These are phyloP conservation scores for Meyerozyma athensensis DNA, from an alignment of 1,139 yeast species.

Conservation along the genomic window DNA sequence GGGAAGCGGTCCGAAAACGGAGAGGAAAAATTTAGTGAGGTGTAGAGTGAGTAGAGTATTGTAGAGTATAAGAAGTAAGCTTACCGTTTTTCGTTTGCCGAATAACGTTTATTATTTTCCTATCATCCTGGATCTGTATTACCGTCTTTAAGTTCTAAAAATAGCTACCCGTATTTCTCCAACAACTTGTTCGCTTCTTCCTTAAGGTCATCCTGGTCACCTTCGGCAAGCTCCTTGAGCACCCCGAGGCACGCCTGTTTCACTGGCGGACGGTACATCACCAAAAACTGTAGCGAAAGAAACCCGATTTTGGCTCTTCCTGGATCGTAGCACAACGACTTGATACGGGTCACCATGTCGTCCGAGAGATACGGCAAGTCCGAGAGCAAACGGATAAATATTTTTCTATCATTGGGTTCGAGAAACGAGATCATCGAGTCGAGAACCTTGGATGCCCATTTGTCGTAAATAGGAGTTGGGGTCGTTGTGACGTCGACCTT, in stretches of 20 bases:
- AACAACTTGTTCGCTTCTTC: conserved; percentile 52
- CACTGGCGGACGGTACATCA: conserved; percentile 89
- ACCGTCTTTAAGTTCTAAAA: no score
- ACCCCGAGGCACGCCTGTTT: conserved; percentile 62
- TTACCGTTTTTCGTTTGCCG: no score
- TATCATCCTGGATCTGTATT: no score
- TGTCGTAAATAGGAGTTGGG: conserved; percentile 48
- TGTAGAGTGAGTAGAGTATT: no score
- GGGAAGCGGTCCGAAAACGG: no score
- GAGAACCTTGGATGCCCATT: conserved; percentile 68
- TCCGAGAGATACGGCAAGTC: conserved; percentile 76
- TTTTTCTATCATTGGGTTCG: conserved; percentile 73
- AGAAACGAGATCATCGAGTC: conserved; percentile 82
- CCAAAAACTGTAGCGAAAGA: conserved; percentile 71
- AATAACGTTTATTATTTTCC: no score
- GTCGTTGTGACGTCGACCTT: conserved; percentile 12
- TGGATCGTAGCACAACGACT: conserved; percentile 82
- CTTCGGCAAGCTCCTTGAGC: conserved; percentile 50
- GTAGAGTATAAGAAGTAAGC: no score
- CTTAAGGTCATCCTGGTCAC: conserved; percentile 50
- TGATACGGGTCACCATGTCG: conserved; percentile 57
- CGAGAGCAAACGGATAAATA: conserved; percentile 75
- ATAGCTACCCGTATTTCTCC: conserved; percentile 34
- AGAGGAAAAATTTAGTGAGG: no score
- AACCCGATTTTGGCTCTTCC: conserved; percentile 76